These are phyloP conservation scores for Pseudomicrostroma phylloplanum DNA, from an alignment of 1,284 basidiomycete genomes.

Conservation along the genomic window DNA sequence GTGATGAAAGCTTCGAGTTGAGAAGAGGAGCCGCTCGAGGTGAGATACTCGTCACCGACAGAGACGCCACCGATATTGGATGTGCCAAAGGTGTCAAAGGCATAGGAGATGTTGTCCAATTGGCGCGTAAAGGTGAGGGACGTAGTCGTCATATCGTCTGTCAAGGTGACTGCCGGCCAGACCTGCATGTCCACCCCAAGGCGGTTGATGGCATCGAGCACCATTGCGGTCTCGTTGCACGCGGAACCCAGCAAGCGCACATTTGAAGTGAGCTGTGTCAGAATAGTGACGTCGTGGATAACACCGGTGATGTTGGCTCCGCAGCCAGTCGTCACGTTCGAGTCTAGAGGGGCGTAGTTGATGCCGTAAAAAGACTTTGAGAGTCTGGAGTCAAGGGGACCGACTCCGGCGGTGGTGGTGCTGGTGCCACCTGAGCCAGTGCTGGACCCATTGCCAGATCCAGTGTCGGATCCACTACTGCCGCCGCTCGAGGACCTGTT, in stretches of 20 bases:
- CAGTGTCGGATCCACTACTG: slow-evolving; percentile 15
- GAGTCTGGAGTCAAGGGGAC: slow-evolving; percentile 58
- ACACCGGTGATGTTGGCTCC: slow-evolving; percentile 53
- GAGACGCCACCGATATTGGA: slow-evolving; percentile 73
- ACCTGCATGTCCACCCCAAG: slow-evolving; percentile 83
- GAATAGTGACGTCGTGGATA: slow-evolving; percentile 54
- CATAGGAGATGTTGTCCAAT: slow-evolving; percentile 61
- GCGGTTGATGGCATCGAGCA: slow-evolving; percentile 71
- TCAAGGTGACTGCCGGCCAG: slow-evolving; percentile 61
- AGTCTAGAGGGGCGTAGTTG: slow-evolving; percentile 29
- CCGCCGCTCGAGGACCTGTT: neutral
- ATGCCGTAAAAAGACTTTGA: slow-evolving; percentile 60
- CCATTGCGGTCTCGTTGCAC: slow-evolving; percentile 57
- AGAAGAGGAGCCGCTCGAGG: slow-evolving; percentile 21
- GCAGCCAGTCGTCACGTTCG: slow-evolving; percentile 38
- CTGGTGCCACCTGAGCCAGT: slow-evolving; percentile 58
- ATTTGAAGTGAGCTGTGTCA: slow-evolving; percentile 50
- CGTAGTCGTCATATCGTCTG: slow-evolving; percentile 58
- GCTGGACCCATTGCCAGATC: slow-evolving; percentile 50
- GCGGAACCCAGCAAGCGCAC: slow-evolving; percentile 53
- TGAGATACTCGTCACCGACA: slow-evolving; percentile 52
- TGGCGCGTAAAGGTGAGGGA: slow-evolving; percentile 61
- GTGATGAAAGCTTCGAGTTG: slow-evolving; percentile 63
- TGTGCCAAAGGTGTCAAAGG: slow-evolving; percentile 70
- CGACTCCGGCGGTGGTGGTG: slow-evolving; percentile 52